Conservation (phyloP, 2,329 filamentous ascomycete species). For the Aspergillus sp. region DNA sequence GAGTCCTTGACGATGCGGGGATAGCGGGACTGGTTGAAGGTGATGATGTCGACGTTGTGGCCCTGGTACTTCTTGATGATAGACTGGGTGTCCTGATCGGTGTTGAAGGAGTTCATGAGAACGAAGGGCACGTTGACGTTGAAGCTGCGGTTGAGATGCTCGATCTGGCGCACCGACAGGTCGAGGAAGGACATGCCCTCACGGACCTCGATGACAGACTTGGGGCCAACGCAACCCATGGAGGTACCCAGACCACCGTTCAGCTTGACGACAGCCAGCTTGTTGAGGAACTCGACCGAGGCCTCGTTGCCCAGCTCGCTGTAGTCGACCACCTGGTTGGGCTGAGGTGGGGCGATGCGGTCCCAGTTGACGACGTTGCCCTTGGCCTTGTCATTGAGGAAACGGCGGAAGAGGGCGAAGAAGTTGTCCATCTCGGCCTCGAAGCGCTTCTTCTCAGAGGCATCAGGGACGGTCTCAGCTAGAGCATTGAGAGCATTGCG, state of each 20-base stretch:
- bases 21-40: slow-evolving; percentile 99
- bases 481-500: slow-evolving; percentile 93
- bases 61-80: slow-evolving; percentile 99
- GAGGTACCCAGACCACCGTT: slow-evolving; percentile 99
- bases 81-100: slow-evolving; percentile 90
- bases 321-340: slow-evolving; percentile 92
- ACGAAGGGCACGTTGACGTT: slow-evolving; percentile 95
- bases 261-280: slow-evolving; percentile 96
- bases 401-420: slow-evolving; percentile 96
- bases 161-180: slow-evolving; percentile 95
- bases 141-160: slow-evolving; percentile 98
- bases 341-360: slow-evolving; percentile 86
- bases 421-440: slow-evolving; percentile 99
- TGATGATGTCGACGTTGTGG: slow-evolving; percentile 98
- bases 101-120: slow-evolving; percentile 99
- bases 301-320: slow-evolving; percentile 80
- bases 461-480: slow-evolving; percentile 78
- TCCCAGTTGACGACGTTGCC: slow-evolving; percentile 95
- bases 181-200: slow-evolving; percentile 99
- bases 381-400: slow-evolving; percentile 98
- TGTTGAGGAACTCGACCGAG: slow-evolving; percentile 89
- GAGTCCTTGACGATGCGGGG: slow-evolving; percentile 98
- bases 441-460: slow-evolving; percentile 67
- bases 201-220: slow-evolving; percentile 98
- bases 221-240: slow-evolving; percentile 98